Conservation (phyloP, 2,329 filamentous ascomycete species). For the Meredithiella fracta region DNA sequence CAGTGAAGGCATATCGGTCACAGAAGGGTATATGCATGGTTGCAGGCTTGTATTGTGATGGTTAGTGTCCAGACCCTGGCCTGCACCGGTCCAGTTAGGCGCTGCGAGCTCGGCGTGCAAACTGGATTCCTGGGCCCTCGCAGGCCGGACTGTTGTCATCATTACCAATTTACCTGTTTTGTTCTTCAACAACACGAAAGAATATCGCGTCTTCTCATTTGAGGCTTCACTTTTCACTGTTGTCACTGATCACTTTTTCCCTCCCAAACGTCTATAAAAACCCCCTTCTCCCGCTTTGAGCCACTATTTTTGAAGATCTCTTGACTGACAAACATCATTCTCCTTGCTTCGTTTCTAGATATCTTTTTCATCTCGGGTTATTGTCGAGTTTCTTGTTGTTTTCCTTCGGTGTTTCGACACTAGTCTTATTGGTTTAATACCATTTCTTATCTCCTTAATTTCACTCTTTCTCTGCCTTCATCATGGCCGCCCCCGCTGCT, state of each 20-base stretch:
- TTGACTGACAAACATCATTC: background rate
- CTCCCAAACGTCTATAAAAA: background rate
- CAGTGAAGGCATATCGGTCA: background rate
- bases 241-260: background rate
- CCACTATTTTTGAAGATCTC: background rate
- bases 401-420: background rate
- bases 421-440: background rate
- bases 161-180: background rate
- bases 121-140: background rate
- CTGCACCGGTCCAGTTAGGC: background rate
- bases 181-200: background rate
- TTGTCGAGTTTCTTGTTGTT: background rate
- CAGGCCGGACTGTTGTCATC: background rate
- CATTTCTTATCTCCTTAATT: slow-evolving; percentile 6
- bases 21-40: background rate
- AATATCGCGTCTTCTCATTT: background rate
- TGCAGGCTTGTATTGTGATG: background rate
- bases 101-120: slow-evolving; percentile 6
- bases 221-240: background rate
- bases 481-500: slow-evolving; percentile 27
- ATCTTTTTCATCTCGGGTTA: slow-evolving; percentile 5
- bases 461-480: slow-evolving; percentile 16
- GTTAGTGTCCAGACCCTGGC: background rate
- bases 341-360: background rate
- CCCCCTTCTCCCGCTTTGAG: background rate